Evolutionary conservation across 108 stramenopile genomes (phyloP), one percentile per base, ranked within the genome.

Genomic region (Pseudonitzschia pungens): DNA sequence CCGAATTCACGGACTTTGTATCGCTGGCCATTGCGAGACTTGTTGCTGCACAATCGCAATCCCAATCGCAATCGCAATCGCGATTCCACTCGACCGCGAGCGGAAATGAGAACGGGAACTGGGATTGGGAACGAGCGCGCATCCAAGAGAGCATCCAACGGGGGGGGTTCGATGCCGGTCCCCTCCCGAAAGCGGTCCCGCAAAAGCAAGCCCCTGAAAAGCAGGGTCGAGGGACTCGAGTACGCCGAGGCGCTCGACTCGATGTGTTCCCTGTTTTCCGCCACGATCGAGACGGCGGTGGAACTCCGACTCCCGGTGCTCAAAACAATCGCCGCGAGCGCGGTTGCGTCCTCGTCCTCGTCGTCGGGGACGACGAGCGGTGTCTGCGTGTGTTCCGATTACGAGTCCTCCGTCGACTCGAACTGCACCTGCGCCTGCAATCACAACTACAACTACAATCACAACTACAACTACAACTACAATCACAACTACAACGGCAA

Each of bases 211-310:
- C 54, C 54, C 54, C 54, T 55, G 54, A 3, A 24, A 22, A 55
- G 54, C 54, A 55, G 20, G 20, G 54, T 55, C 21, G 26, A 55
- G 54, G 54, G 54, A 12, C 26, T 55, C 24, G 54, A 55, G 26
- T 10, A 55, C 54, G 54, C 54, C 4, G 54, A 55, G 24, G 24
- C 54, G 45, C 54, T 55, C 26, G 5, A 55, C 10, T 26, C 54
- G 54, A 55, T 55, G 54, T 55, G 54, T 20, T 55, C 54, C 54
- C 54, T 55, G 22, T 55, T 55, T 24, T 26, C 54, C 22, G 2
- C 26, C 2, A 55, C 26, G 22, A 22, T 55, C 45, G 45, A 48
- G 24, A 2, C 54, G 20, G 9, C 54, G 5, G 54, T 55, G 22
- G 54, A 55, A 1, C 21, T 26, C 26, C 22, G 26, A 10, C 21